A percentile compares a stretch with the other conserved stretches of the same genome.
Conservation (phyloP, 768 basidiomycete species). For the Mycena pura region DNA sequence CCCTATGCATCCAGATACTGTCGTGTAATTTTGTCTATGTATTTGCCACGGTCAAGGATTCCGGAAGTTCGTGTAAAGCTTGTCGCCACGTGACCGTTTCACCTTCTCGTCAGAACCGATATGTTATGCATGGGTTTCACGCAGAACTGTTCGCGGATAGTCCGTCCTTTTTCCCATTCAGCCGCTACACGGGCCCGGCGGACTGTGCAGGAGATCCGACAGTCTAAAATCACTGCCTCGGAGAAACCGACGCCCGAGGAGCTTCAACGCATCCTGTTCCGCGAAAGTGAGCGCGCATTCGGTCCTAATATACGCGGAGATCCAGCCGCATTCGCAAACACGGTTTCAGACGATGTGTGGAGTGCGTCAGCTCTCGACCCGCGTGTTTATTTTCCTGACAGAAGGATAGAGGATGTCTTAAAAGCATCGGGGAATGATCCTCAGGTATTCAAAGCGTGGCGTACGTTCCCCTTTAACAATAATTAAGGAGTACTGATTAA, state of each 20-base stretch:
- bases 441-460: constrained; percentile 16
- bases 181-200: constrained; percentile 7
- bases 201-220: constrained; percentile 10
- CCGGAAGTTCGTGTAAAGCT: too few species aligned
- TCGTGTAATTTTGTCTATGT: too few species aligned
- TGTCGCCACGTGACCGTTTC: too few species aligned
- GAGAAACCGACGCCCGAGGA: constrained; percentile 8
- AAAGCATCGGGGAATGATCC: constrained; percentile 23
- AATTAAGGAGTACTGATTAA: too few species aligned
- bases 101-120: too few species aligned
- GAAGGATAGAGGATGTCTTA: constrained; percentile 8
- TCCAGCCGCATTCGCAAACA: constrained; percentile 11
- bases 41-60: too few species aligned
- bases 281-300: constrained; percentile 21
- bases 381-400: not conserved
- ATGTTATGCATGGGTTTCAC: not conserved
- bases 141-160: too few species aligned
- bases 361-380: constrained; percentile 6
- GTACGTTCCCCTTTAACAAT: constrained; percentile 1
- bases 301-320: constrained; percentile 4
- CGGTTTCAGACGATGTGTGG: constrained; percentile 20
- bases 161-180: constrained; percentile 19
- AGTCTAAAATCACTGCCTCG: not conserved
- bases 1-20: too few species aligned
- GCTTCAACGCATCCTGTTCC: not conserved